phyloP scores from a whole-genome alignment of 2,329 filamentous ascomycete species.

The Penicillium sumatraense region DNA sequence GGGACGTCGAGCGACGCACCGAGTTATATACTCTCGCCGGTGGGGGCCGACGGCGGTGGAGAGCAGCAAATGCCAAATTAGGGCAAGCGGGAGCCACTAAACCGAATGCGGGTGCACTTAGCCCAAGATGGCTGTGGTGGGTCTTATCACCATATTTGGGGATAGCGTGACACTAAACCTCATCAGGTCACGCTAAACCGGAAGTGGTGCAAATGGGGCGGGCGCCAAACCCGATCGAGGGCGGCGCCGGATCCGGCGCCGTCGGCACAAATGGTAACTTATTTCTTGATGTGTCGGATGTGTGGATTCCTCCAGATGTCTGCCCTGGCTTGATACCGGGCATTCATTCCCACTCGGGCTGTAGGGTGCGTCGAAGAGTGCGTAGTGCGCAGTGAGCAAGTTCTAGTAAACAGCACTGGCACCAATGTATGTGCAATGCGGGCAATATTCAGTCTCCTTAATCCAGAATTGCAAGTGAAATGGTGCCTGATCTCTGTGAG shows the following conservation, averaged over 20 bases:
- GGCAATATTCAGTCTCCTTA: neutral
- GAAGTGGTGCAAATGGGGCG: neutral
- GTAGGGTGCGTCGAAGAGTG: neutral
- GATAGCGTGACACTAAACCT: neutral
- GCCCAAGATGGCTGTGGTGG: neutral
- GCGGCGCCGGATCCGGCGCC: neutral
- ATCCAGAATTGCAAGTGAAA: neutral
- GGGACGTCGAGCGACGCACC: conserved; percentile 1
- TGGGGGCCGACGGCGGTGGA: neutral
- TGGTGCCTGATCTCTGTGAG: neutral
- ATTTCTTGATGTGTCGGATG: neutral
- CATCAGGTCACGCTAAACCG: neutral
- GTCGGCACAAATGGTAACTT: conserved; percentile 1
- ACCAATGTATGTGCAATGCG: neutral
- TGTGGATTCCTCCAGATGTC: neutral
- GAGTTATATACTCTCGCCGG: neutral
- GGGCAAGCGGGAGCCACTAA: neutral
- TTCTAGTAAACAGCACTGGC: neutral
- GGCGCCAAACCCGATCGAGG: conserved; percentile 1
- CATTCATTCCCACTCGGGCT: neutral
- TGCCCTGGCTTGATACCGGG: neutral
- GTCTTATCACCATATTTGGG: neutral
- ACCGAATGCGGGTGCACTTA: neutral
- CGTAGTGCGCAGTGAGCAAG: too few species aligned
- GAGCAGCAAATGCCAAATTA: neutral